Evolutionary conservation across 1,284 basidiomycete species (phyloP), one percentile per base, ranked within the genome.

Genomic region (Phenoliferia sp.): DNA sequence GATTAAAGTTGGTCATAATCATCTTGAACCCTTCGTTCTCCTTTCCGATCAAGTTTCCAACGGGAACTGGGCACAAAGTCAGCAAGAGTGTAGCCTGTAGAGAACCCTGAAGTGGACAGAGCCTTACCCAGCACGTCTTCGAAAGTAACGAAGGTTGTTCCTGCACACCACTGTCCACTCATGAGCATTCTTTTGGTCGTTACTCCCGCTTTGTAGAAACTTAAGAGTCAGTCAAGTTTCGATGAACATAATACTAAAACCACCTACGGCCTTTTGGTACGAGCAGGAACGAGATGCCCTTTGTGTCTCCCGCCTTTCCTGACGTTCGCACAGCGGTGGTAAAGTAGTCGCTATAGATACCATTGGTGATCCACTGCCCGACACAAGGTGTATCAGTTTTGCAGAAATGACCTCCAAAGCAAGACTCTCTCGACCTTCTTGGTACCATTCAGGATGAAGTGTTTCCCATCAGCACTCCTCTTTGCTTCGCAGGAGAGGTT

Each of bases 61-160:
- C 77, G 2, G 79, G 78, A 0, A 80, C 77, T 62, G 71, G 67
- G 39, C 15, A 22, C 15, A 10, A 32, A 9, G n/a, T 15, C 22
- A 22, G 39, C 39, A 22, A 44, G 39, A 15, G 39, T n/a, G n/a
- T n/a, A 44, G 48, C 17, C 22, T 52, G 22, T 6, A 26, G 48
- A 7, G 28, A 52, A 44, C 12, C 48, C 17, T 26, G 39, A 44
- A 44, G 12, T 12, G 22, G 48, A 26, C 5, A 52, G 19, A 5
- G 6, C 22, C 48, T 19, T 7, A 52, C 48, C 48, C 54, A 6
- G 28, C 61, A 58, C 70, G 54, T 64, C 63, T 60, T 80, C 79
- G 52, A 79, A 79, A 28, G 76, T 76, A 65, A 80, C 69, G 59
- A 74, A 77, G 0, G 78, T 78, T 6, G 79, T 79, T 5, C 78